Base-by-base conservation (phyloP, 768 basidiomycete species). In the Phlebiopsis flavidoalba region DNA sequence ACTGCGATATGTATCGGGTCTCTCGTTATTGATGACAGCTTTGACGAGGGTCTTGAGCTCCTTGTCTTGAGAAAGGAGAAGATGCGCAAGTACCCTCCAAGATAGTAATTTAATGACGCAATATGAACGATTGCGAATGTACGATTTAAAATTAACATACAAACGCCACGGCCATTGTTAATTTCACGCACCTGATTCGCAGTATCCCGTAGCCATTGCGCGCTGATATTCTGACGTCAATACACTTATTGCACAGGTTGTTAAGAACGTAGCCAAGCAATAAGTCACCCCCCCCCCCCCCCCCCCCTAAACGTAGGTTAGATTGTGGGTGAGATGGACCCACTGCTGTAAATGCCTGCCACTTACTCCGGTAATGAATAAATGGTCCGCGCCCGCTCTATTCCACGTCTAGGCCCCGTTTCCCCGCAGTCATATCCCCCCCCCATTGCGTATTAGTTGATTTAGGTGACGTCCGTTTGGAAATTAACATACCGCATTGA, bases 161-260 rank as follows among this genome's bases (percentile, higher is more conserved):
- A 8, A 3, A 26, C 33, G 2, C 35, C n/a, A 56, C 17, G 3
- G 33, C 10, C 6, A 31, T 45, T 17, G 21, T 33, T 21, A 22
- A 51, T 14, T 36, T 5, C n/a, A 14, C 54, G 31, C 57, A 86
- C 87, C 74, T 90, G 89, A 68, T 91, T 92, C 24, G 83, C 87
- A 21, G 90, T 89, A 68, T 92, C 89, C 53, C 90, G 86, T 40
- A 92, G 77, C 90, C 90, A 92, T 67, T 91, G 89, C 2, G 90
- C 90, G 35, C 89, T 91, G 56, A 14, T 36, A 52, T 45, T 59
- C 3, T 46, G 46, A 43, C 40, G 37, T 69, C 36, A 67, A 37
- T 35, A 57, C n/a, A n/a, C n/a, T n/a, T n/a, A n/a, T n/a, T n/a
- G n/a, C n/a, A n/a, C n/a, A n/a, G n/a, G n/a, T n/a, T n/a, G n/a